Evolutionary conservation across 1,139 yeast genomes (phyloP), one percentile per base, ranked within the genome.

Genomic region (Geotrichum australiense): DNA sequence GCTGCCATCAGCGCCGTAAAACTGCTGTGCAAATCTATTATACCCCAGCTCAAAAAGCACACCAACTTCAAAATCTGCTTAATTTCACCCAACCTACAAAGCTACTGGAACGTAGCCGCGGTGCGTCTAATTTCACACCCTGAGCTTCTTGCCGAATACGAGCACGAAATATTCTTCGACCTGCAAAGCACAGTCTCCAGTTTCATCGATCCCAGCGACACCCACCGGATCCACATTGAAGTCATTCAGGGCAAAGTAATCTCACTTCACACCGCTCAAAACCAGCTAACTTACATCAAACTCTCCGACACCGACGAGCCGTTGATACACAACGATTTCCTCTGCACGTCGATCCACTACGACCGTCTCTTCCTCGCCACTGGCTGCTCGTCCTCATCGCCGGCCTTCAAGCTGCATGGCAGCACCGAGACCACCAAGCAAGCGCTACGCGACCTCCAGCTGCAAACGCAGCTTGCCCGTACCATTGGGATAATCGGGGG

Each of bases 401-500:
- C 43, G 5, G 43, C 43, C 4, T 41, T 41, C 15, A 41, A 41
- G 27, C 25, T 41, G 5, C 30, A 31, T 14, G 43, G 39, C 4
- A 29, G 39, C 10, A 30, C 39, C 8, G 32, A 25, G 12, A 10
- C 24, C 12, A 41, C 35, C 12, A 41, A 36, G 16, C 16, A 18
- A n/a, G 26, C 43, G 7, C 26, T 41, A 5, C 10, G 36, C 16
- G 14, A 29, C 12, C 24, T 35, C 2, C 39, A 35, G 4, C 21
- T 23, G 5, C 20, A 19, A 4, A 22, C 32, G 3, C 35, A 39
- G 19, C 29, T 25, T 8, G 49, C 53, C 16, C 15, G 27, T 5
- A 29, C 41, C 12, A 49, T 52, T 30, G 53, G 54, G n/a, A 45
- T 52, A 11, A 31, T 51, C 16, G 55, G 55, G 2, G 53, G 53